phyloP scores from a whole-genome alignment of 768 basidiomycete genomes.

The Leccinum disarticulatum region DNA sequence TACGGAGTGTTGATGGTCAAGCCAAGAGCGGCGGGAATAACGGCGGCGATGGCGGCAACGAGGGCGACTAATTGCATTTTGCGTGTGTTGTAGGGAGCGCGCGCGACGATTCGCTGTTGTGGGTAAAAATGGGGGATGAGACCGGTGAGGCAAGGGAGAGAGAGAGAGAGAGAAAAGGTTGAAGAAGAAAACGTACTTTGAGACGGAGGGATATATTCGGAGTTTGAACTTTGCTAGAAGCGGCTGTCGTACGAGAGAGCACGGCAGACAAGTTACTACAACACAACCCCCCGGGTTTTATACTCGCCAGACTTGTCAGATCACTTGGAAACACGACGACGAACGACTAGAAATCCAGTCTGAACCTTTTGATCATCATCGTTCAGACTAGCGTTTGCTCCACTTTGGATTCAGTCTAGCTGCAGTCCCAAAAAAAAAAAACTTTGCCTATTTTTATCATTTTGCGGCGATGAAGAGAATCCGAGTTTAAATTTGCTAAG shows the following conservation, averaged over 20 bases:
- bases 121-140: background rate
- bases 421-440: background rate
- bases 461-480: background rate
- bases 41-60: conserved; percentile 30
- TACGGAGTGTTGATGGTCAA: conserved; percentile 72
- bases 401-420: background rate
- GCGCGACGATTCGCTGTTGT: conserved; percentile 15
- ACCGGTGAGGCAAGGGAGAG: background rate
- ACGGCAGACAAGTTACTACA: no score
- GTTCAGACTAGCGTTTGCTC: background rate
- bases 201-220: conserved; percentile 19
- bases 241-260: background rate
- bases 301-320: background rate
- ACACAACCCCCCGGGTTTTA: background rate
- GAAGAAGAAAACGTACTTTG: background rate
- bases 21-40: conserved; percentile 37
- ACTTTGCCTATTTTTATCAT: background rate
- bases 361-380: background rate
- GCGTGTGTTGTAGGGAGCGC: conserved; percentile 14
- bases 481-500: background rate
- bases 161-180: conserved; percentile 2
- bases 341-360: background rate
- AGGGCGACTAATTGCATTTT: conserved; percentile 39
- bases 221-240: conserved; percentile 23
- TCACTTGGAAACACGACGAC: background rate